A percentile compares a stretch with the other conserved stretches of the same genome.
phyloP scores from a whole-genome alignment of 2,329 filamentous ascomycete genomes.

The Diaporthe citrichinensis region DNA sequence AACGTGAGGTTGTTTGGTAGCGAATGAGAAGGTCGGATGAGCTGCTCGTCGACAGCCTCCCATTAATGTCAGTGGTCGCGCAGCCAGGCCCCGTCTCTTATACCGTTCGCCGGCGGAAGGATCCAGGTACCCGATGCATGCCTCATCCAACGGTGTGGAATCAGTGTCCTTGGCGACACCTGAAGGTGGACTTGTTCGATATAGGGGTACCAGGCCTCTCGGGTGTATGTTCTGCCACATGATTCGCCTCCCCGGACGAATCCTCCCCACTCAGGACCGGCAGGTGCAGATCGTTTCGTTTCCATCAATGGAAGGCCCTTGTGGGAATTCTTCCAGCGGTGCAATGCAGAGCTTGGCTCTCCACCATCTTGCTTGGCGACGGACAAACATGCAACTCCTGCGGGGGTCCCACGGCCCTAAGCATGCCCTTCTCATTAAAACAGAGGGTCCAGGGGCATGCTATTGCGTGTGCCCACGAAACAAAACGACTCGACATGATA shows the following conservation, averaged over 20 bases:
- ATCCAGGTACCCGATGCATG: conserved; percentile 19
- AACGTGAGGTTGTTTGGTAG: conserved; percentile 24
- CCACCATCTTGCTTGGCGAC: conserved; percentile 30
- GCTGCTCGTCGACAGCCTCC: background rate
- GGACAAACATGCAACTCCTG: conserved; percentile 21
- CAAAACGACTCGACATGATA: conserved; percentile 2
- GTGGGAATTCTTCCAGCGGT: conserved; percentile 22
- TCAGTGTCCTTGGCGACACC: conserved; percentile 3
- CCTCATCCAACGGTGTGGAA: conserved; percentile 30
- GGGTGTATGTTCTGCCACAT: background rate
- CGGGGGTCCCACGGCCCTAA: background rate
- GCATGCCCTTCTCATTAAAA: conserved; percentile 16
- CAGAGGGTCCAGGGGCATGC: conserved; percentile 26
- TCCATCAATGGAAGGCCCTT: conserved; percentile 30
- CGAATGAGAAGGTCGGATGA: conserved; percentile 32
- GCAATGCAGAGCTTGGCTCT: conserved; percentile 31
- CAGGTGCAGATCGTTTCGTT: conserved; percentile 17
- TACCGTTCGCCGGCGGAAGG: conserved; percentile 1
- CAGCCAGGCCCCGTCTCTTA: conserved; percentile 23
- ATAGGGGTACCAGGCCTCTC: conserved; percentile 13
- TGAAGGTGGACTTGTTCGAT: conserved; percentile 26
- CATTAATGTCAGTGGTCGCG: background rate
- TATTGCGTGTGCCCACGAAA: conserved; percentile 18
- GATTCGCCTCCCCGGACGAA: conserved; percentile 25
- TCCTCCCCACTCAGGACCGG: conserved; percentile 7